Percentiles rank a stretch among this genome's conserved stretches.
phyloP scores from a whole-genome alignment of 2,329 filamentous ascomycete genomes.

The Colletotrichum paranaense region DNA sequence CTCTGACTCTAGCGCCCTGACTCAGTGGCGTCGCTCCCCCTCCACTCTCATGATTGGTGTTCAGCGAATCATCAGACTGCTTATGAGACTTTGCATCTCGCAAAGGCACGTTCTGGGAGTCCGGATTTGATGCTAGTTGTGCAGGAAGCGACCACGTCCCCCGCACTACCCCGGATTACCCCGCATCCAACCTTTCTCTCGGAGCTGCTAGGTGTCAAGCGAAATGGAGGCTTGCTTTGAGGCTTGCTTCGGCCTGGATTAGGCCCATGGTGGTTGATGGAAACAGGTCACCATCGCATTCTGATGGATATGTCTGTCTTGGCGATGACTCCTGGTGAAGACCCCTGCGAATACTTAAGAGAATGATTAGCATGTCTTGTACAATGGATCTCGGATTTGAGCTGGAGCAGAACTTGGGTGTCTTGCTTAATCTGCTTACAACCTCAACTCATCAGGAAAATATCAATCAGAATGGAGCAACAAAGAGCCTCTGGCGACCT shows the following conservation, averaged over 20 bases:
- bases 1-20: slow-evolving; percentile 29
- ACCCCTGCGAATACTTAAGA: not conserved
- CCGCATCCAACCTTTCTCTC: slow-evolving; percentile 1
- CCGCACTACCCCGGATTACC: slow-evolving; percentile 29
- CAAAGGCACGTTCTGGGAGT: no score
- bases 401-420: not conserved
- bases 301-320: not conserved
- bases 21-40: slow-evolving; percentile 3
- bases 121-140: no score
- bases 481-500: not conserved
- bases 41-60: not conserved
- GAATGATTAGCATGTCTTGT: not conserved
- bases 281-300: not conserved
- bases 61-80: not conserved
- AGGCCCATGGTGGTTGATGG: not conserved
- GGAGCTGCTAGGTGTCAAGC: not conserved
- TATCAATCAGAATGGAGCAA: not conserved
- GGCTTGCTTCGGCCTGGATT: not conserved
- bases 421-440: not conserved
- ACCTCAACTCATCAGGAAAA: not conserved
- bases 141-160: not conserved
- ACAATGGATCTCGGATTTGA: not conserved
- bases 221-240: not conserved
- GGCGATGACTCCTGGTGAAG: not conserved
- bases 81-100: not conserved